Conservation (phyloP, 768 basidiomycete genomes). For the Suillus spraguei region DNA sequence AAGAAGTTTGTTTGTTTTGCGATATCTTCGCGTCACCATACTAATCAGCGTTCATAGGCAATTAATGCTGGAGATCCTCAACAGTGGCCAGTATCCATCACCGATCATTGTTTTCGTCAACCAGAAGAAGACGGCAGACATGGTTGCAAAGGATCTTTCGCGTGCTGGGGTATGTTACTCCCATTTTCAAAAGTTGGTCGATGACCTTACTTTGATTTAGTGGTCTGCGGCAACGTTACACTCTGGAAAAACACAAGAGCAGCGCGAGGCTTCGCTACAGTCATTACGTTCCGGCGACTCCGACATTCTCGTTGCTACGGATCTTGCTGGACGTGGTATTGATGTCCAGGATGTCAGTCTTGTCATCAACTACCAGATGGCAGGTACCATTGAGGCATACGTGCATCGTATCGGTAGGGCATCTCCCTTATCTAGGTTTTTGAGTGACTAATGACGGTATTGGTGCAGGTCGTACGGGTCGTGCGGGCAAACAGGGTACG, state of each 20-base stretch:
- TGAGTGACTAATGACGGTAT: constrained; percentile 11
- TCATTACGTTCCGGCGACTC: constrained; percentile 83
- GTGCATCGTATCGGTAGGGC: constrained; percentile 93
- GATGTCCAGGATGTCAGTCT: constrained; percentile 96
- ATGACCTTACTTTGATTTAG: constrained; percentile 39
- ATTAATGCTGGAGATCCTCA: constrained; percentile 88
- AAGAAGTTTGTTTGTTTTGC: constrained; percentile 69
- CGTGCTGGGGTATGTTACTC: constrained; percentile 76
- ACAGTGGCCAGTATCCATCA: constrained; percentile 77
- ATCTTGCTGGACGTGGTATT: constrained; percentile 97
- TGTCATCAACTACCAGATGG: constrained; percentile 99
- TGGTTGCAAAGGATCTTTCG: constrained; percentile 93
- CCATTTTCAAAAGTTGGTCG: background rate
- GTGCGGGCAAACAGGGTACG: constrained; percentile 92
- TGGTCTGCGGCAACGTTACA: constrained; percentile 93
- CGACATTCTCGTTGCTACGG: constrained; percentile 93
- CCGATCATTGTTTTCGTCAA: constrained; percentile 99
- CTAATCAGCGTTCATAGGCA: constrained; percentile 49
- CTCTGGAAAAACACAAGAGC: constrained; percentile 97
- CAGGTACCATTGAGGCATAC: constrained; percentile 93
- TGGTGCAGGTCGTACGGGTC: constrained; percentile 89
- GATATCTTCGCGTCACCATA: constrained; percentile 15
- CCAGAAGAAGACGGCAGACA: constrained; percentile 99
- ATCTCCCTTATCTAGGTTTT: constrained; percentile 1
- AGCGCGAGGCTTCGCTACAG: constrained; percentile 91